Evolutionary conservation across 2,329 filamentous ascomycete species (phyloP).

Genomic region (Pseudogymnoascus sp.): DNA sequence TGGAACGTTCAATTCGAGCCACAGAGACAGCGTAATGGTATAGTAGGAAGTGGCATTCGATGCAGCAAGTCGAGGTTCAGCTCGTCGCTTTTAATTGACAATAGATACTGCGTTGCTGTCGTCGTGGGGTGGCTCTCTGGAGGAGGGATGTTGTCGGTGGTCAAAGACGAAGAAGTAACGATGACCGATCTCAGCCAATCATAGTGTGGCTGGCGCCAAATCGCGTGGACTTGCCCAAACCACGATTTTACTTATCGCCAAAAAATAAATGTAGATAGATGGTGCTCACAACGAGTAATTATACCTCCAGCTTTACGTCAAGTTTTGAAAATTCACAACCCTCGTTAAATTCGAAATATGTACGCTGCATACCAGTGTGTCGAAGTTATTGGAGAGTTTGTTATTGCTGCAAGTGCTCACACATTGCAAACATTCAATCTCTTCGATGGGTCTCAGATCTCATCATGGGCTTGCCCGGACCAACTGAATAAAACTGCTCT

Average conservation of each 20-base stretch:
- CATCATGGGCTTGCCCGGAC: constrained; percentile 32
- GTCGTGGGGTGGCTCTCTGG: not conserved
- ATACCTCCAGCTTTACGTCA: constrained; percentile 1
- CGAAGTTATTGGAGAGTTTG: constrained; percentile 45
- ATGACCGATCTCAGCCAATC: not conserved
- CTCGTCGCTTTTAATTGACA: constrained; percentile 1
- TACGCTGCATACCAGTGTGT: constrained; percentile 61
- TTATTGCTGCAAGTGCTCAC: constrained; percentile 70
- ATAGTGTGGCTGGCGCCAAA: not conserved
- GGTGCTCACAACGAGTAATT: not conserved
- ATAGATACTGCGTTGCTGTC: not conserved
- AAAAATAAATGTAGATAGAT: constrained; percentile 1
- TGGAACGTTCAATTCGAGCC: not conserved
- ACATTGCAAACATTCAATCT: constrained; percentile 63
- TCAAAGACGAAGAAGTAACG: not conserved
- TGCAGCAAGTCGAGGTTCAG: not conserved
- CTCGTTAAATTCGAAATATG: constrained; percentile 30
- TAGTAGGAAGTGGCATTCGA: not conserved
- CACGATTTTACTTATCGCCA: not conserved
- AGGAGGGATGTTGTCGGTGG: not conserved
- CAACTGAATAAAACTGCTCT: constrained; percentile 13
- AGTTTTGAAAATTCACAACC: not conserved
- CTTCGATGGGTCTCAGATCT: constrained; percentile 51
- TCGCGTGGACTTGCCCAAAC: constrained; percentile 10
- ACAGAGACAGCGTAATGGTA: not conserved